phyloP scores from a whole-genome alignment of 2,329 filamentous ascomycete species.

The Microdochium trichocladiopsis region DNA sequence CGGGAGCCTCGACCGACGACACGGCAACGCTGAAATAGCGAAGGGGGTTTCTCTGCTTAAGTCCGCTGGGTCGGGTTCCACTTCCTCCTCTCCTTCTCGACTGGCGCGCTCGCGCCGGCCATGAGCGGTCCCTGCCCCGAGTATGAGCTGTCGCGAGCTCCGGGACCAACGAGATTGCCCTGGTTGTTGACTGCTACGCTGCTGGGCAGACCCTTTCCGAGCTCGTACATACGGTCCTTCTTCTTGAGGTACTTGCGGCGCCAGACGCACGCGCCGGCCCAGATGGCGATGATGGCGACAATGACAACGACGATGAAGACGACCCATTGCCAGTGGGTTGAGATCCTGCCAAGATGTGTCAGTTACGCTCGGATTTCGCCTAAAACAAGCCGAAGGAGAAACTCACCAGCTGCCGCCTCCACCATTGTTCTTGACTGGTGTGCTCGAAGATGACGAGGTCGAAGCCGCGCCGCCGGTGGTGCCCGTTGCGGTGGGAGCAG shows the following conservation, averaged over 20 bases:
- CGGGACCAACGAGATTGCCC: slow-evolving; percentile 19
- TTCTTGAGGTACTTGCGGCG: slow-evolving; percentile 68
- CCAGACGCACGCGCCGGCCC: slow-evolving; percentile 61
- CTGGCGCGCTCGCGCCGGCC: slow-evolving; percentile 19
- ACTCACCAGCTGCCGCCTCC: slow-evolving; percentile 41
- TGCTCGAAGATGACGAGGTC: slow-evolving; percentile 14
- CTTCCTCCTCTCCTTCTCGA: slow-evolving; percentile 36
- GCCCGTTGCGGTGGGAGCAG: slow-evolving; percentile 22
- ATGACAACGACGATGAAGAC: slow-evolving; percentile 72
- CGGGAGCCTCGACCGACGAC: no score
- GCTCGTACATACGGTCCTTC: slow-evolving; percentile 50
- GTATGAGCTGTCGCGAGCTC: slow-evolving; percentile 16
- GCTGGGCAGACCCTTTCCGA: slow-evolving; percentile 34
- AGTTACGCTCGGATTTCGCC: not conserved
- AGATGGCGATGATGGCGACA: slow-evolving; percentile 60
- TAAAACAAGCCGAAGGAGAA: not conserved
- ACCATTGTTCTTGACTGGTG: slow-evolving; percentile 12
- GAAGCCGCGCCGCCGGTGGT: slow-evolving; percentile 14
- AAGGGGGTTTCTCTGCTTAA: no score
- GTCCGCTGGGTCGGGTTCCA: slow-evolving; percentile 28
- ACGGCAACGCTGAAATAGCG: no score
- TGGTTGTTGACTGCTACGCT: slow-evolving; percentile 23
- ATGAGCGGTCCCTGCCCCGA: slow-evolving; percentile 28
- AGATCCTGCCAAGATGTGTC: slow-evolving; percentile 42
- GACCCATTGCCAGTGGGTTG: slow-evolving; percentile 71